Evolutionary conservation across 2,329 filamentous ascomycete species (phyloP).

Genomic region (Aspergillus sp.): DNA sequence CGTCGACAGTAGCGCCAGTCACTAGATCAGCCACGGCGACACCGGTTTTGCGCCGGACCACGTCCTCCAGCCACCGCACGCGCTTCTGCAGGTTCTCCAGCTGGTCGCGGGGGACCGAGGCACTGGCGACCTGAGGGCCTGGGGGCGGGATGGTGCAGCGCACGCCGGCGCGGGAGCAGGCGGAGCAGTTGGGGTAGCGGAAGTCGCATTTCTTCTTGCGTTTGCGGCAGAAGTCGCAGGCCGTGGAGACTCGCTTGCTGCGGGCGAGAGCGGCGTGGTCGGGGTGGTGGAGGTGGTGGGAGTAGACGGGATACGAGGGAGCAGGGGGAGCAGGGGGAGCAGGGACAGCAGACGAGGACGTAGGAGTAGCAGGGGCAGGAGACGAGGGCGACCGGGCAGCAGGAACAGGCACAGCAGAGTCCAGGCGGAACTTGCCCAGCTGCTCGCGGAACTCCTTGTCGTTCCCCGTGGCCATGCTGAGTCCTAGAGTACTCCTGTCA

Average conservation of each 20-base stretch:
- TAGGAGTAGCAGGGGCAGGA: slow-evolving; percentile 3
- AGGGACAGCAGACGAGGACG: slow-evolving; percentile 1
- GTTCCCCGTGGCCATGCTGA: slow-evolving; percentile 9
- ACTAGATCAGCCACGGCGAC: slow-evolving; percentile 23
- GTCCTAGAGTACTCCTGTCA: too few species aligned
- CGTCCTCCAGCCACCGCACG: slow-evolving; percentile 30
- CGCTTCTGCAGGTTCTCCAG: slow-evolving; percentile 32
- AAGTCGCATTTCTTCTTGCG: slow-evolving; percentile 36
- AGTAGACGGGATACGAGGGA: background rate
- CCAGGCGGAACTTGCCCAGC: slow-evolving; percentile 25
- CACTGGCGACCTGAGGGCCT: slow-evolving; percentile 27
- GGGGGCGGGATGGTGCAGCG: slow-evolving; percentile 32
- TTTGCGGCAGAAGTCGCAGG: slow-evolving; percentile 33
- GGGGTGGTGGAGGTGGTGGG: slow-evolving; percentile 3
- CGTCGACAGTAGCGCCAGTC: slow-evolving; percentile 20
- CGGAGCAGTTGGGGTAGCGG: slow-evolving; percentile 32
- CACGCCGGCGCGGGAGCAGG: slow-evolving; percentile 31
- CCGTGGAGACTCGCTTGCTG: slow-evolving; percentile 31
- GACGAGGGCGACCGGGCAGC: slow-evolving; percentile 4
- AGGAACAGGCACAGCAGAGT: too few species aligned
- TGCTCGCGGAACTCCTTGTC: slow-evolving; percentile 26
- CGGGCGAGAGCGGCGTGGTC: slow-evolving; percentile 11
- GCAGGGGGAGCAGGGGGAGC: background rate
- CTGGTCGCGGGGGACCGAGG: slow-evolving; percentile 30
- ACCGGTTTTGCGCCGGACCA: slow-evolving; percentile 27